Evolutionary conservation across 495 filamentous ascomycete genomes (phyloP), one percentile per base, ranked within the genome.

Genomic region (Penicillium cosmopolitanum): DNA sequence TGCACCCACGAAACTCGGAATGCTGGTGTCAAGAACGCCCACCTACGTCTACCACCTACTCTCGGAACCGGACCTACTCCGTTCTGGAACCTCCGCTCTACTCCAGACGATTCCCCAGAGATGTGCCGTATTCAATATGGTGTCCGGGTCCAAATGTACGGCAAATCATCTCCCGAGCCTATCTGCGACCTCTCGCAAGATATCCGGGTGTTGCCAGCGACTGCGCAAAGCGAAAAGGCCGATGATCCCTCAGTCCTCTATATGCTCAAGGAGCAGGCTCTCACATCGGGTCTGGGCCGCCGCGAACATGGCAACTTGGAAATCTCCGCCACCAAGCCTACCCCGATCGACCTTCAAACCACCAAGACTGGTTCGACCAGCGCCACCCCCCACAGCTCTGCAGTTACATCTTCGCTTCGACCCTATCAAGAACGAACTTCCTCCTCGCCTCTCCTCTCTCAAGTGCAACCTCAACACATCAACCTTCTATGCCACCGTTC

Each of bases 11-110:
- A 50, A 5, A 69, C 69, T 18, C 60, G 63, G 5, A 78, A 80
- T 38, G 71, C 78, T 4, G 73, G 82, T 31, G 75, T 92, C 23
- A 81, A 80, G 51, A 80, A 86, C 36, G 82, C 84, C 11, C 91
- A 96, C 71, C 66, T 89, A 12, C 77, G 80, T 31, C 79, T 92
- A 1, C 91, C 90, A 3, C 90, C 91, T 5, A 89, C 80, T 21
- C 66, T 93, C 44, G 90, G 90, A 28, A 52, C 15, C 15, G 33
- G 23, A 10, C 10, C 48, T 0, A 51, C 48, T 21, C 28, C 23
- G n/a, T 58, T 53, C 36, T 58, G 56, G 56, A 5, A 51, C 46
- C 50, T 44, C 13, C n/a, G 16, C 18, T 48, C 46, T 15, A 48
- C 46, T 25, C 19, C 21, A 21, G 38, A 40, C 23, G 38, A 34